Evolutionary conservation across 192 early-diverging fungal genomes (phyloP).

Genomic region (Backusella parvicylindrica): DNA sequence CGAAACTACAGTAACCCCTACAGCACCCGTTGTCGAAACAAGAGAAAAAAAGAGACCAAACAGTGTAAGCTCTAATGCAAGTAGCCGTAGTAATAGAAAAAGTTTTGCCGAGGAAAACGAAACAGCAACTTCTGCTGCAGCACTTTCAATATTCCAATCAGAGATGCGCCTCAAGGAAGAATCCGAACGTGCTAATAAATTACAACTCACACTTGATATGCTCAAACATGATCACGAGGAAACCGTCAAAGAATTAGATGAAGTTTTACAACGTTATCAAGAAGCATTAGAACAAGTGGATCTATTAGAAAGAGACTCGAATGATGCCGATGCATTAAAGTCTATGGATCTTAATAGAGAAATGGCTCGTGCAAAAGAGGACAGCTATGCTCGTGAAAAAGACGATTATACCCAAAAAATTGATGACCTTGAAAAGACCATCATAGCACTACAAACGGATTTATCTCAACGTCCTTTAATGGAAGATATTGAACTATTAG

Average conservation of each 20-base stretch:
- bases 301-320: background rate
- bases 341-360: constrained; percentile 2
- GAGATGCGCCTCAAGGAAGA: constrained; percentile 3
- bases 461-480: background rate
- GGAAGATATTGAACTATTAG: background rate
- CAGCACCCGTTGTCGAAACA: background rate
- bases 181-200: background rate
- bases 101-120: constrained; percentile 6
- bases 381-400: background rate
- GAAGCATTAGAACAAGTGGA: constrained; percentile 14
- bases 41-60: background rate
- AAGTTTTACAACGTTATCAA: constrained; percentile 17
- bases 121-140: constrained; percentile 2
- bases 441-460: background rate
- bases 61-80: background rate
- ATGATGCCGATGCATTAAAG: background rate
- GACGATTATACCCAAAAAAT: background rate
- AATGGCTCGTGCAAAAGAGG: constrained; percentile 10
- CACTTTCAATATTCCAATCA: constrained; percentile 5
- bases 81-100: constrained; percentile 1
- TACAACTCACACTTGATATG: constrained; percentile 3
- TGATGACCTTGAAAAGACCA: background rate
- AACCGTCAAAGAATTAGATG: constrained; percentile 23
- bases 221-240: constrained; percentile 4
- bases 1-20: background rate